phyloP scores from a whole-genome alignment of 257 asterid species.

The Solanum lycopersicoides region DNA sequence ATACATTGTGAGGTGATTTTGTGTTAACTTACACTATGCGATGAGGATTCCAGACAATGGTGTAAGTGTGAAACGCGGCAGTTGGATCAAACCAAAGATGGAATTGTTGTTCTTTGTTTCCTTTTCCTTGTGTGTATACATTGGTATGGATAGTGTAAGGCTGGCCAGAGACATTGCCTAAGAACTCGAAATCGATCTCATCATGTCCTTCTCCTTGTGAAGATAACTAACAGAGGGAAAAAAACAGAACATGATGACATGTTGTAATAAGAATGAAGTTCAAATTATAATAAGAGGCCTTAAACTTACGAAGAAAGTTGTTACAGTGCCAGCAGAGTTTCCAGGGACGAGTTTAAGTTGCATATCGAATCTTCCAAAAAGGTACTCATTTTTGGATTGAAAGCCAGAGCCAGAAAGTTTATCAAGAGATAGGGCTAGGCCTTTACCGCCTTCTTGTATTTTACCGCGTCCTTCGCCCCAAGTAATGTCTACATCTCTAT shows the following conservation, averaged over 20 bases:
- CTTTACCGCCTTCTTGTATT: not conserved
- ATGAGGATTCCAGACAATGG: conserved; percentile 3
- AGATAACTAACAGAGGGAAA: not conserved
- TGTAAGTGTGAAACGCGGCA: conserved; percentile 2
- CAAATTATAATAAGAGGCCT: not conserved
- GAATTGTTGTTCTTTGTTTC: conserved; percentile 4
- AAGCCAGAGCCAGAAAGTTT: not conserved
- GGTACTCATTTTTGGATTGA: not conserved
- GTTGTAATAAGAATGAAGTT: not conserved
- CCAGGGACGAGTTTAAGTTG: not conserved
- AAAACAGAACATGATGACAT: not conserved
- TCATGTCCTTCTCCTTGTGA: not conserved
- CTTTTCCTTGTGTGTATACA: conserved; percentile 2
- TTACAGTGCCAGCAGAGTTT: not conserved
- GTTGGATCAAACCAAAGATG: conserved; percentile 7
- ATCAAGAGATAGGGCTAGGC: not conserved
- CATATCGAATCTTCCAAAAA: not conserved
- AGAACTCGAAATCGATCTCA: conserved; percentile 1
- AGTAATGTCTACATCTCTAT: not conserved
- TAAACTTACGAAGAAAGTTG: not conserved
- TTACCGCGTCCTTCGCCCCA: not conserved
- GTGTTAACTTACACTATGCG: not conserved
- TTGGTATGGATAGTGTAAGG: conserved; percentile 2
- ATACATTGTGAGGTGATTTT: not conserved
- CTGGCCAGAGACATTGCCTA: not conserved